phyloP scores from a whole-genome alignment of 1,284 basidiomycete species.

The Thelephora terrestris region DNA sequence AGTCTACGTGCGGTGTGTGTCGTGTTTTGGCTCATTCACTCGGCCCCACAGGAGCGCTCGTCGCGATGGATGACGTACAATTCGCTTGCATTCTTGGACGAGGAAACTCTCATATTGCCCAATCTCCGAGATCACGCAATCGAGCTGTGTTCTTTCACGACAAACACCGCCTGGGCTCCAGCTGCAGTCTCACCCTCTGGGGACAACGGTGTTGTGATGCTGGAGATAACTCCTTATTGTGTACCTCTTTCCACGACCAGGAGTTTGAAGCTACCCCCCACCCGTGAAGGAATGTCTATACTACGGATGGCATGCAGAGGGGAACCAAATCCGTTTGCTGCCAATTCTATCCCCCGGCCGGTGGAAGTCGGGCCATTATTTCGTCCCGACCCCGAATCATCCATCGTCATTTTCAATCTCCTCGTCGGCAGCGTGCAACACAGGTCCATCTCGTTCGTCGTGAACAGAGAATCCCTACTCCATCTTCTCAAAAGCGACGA shows the following conservation, averaged over 20 bases:
- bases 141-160: constrained; percentile 11
- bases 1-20: constrained; percentile 3
- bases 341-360: background rate
- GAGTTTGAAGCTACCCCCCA: constrained; percentile 11
- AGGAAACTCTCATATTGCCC: constrained; percentile 25
- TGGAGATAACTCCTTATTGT: background rate
- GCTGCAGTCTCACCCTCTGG: background rate
- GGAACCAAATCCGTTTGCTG: constrained; percentile 14
- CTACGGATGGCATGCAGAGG: constrained; percentile 15
- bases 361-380: constrained; percentile 2
- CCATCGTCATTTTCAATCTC: constrained; percentile 17
- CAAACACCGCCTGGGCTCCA: constrained; percentile 4
- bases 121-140: constrained; percentile 13
- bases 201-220: background rate
- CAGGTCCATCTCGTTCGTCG: constrained; percentile 15
- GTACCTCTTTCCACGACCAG: constrained; percentile 9
- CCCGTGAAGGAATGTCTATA: constrained; percentile 6
- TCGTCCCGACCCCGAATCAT: constrained; percentile 10
- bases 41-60: background rate
- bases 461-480: constrained; percentile 14
- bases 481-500: constrained; percentile 2
- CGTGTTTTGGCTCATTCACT: background rate
- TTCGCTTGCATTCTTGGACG: constrained; percentile 31
- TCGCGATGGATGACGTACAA: constrained; percentile 18
- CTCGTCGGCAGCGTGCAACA: constrained; percentile 11